These are phyloP conservation scores for Firmiana major DNA, from an alignment of 345 rosid species.

Conservation along the genomic window DNA sequence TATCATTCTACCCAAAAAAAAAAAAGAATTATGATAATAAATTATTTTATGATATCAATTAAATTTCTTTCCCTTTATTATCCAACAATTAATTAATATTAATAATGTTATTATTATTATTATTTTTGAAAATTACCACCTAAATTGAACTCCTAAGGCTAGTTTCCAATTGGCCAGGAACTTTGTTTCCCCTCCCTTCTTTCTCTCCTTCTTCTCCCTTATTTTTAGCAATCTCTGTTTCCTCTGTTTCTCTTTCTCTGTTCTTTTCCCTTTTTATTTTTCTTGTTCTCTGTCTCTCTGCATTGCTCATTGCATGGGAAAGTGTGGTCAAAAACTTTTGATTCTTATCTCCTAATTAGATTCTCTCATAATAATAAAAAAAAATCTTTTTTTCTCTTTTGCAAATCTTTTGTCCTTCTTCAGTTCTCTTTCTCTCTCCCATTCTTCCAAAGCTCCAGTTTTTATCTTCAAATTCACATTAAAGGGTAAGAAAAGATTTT, in stretches of 20 bases:
- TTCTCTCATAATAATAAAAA: background rate
- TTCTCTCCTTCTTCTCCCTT: constrained; percentile 1
- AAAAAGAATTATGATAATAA: background rate
- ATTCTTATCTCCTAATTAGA: constrained; percentile 5
- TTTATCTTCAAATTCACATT: background rate
- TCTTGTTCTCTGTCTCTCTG: background rate
- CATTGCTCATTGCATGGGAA: constrained; percentile 9
- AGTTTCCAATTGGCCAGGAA: constrained; percentile 10
- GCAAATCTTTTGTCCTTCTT: background rate
- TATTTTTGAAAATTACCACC: background rate
- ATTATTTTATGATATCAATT: too few relatives aligned
- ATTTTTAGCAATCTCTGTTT: constrained; percentile 13
- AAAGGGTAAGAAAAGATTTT: background rate
- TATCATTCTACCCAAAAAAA: background rate
- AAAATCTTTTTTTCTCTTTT: background rate
- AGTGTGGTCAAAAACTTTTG: background rate
- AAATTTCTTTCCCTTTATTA: too few relatives aligned
- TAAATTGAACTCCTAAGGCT: background rate
- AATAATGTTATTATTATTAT: too few relatives aligned
- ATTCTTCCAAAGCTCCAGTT: background rate
- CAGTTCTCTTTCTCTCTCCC: background rate
- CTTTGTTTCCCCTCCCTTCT: constrained; percentile 1
- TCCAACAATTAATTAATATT: too few relatives aligned
- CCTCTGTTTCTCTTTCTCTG: background rate
- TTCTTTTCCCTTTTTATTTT: background rate